Evolutionary conservation across 257 asterid species (phyloP), one percentile per base, ranked within the genome.

Genomic region (Solanum megistacrolobum): DNA sequence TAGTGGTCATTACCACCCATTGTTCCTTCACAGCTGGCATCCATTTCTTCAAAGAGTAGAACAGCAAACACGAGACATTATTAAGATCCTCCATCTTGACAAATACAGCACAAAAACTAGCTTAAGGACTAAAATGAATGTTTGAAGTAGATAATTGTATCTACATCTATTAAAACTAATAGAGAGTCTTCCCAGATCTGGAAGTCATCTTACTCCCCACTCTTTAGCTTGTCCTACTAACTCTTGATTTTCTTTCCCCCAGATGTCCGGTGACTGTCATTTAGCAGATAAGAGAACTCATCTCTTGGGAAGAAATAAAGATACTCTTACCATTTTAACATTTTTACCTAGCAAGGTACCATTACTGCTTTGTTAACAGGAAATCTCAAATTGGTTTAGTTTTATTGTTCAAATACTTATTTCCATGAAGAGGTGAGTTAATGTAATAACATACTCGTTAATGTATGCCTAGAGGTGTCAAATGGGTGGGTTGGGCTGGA

Each of bases 1-100:
- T 91, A 66, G 96, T 91, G 71, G 89, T 89, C 87, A 93, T 86
- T 87, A 94, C 93, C 69, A 93, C 89, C 99, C 98, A 96, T 89
- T 92, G 95, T 83, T 95, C 98, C 92, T 93, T 93, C 71, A 94
- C 87, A 85, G 93, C 93, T 7, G 98, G 99, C 73, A 95, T 87
- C 96, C 91, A 94, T 93, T 94, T 94, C 99, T 97, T 88, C 94
- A 91, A 85, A 86, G 34, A 89, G 76, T n/a, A 91, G 62, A 88
- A 16, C 36, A 74, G 83, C 52, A 74, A 29, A 79, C 25, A 88
- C 62, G 48, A 35, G 72, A 10, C 81, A 82, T 18, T 48, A 82
- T 12, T 48, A 46, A 48, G 86, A 48, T 46, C 41, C 68, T 48
- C 66, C 32, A 79, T 41, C 65, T 43, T 79, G 65, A 79, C 39